Evolutionary conservation across 2,329 filamentous ascomycete genomes (phyloP), one percentile per base, ranked within the genome.

Genomic region (Stagonosporopsis chrysanthemi): DNA sequence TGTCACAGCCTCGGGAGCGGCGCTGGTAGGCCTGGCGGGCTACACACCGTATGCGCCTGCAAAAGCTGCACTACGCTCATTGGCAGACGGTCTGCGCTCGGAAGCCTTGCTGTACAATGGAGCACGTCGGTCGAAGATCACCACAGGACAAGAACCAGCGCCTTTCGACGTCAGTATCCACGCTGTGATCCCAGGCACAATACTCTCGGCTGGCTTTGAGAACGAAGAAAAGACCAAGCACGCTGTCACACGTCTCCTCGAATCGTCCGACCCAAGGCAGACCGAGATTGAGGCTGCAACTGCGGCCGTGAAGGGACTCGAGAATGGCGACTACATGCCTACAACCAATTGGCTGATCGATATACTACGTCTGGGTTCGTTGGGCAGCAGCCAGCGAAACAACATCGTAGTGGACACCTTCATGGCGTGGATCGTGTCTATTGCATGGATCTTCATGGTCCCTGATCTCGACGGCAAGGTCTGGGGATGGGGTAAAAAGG

Each of bases 61-160:
- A 53, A 99, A 99, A 79, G 88, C 88, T 51, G 95, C 95, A 1
- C 82, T 99, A 64, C 88, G 92, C 56, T 89, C 87, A 15, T 82
- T 99, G 14, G 90, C 90, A 51, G 95, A 99, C 73, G 89, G 88
- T 0, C 81, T 99, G 46, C 87, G 86, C 22, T 91, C 94, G 71
- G 95, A 99, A 78, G 80, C 96, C 40, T 82, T 92, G 68, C 81
- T 97, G 48, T 99, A 98, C 80, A 92, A 93, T 41, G 89, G 85
- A 40, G 81, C 83, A 19, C 78, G 82, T 9, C 74, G 74, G 12
- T 72, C 67, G n/a, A 65, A 66, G 33, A 54, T 49, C 14, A 44
- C 47, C 6, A 64, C 65, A 0, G 58, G 53, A 4, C 77, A 78
- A 33, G 68, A 77, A 2, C 80, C 71, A 1, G 81, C 82, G 0